phyloP scores from a whole-genome alignment of 345 rosid species.

The Zanthoxylum bungeanum region DNA sequence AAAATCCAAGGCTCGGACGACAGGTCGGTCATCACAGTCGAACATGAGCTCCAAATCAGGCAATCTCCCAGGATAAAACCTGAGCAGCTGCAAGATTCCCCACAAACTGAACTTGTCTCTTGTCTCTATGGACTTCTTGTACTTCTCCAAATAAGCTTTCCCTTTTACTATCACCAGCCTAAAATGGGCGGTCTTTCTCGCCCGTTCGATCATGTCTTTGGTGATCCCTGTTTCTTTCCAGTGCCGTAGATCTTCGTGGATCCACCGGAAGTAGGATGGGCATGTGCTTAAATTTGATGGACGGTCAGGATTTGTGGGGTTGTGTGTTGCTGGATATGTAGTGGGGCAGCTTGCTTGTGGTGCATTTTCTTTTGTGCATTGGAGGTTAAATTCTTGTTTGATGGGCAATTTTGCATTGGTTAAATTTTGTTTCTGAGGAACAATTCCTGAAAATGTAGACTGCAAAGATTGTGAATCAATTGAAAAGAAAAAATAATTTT shows the following conservation, averaged over 20 bases:
- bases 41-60: slow-evolving; percentile 84
- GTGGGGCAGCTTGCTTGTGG: slow-evolving; percentile 27
- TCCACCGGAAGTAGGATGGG: slow-evolving; percentile 72
- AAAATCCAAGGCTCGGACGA: slow-evolving; percentile 33
- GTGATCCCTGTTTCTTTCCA: slow-evolving; percentile 64
- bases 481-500: too few species aligned
- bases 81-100: slow-evolving; percentile 74
- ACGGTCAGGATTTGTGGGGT: slow-evolving; percentile 14
- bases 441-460: slow-evolving; percentile 20
- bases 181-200: slow-evolving; percentile 51
- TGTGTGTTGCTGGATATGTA: slow-evolving; percentile 35
- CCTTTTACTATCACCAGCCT: slow-evolving; percentile 58
- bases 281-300: slow-evolving; percentile 28
- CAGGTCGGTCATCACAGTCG: slow-evolving; percentile 49
- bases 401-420: too few species aligned
- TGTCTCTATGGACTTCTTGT: slow-evolving; percentile 39
- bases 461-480: background rate
- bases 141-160: slow-evolving; percentile 52
- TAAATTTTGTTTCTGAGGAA: too few species aligned
- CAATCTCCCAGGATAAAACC: slow-evolving; percentile 60
- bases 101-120: slow-evolving; percentile 57
- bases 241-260: slow-evolving; percentile 70
- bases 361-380: background rate
- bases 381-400: slow-evolving; percentile 6
- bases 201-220: slow-evolving; percentile 51